A percentile compares a stretch with the other conserved stretches of the same genome.
phyloP scores from a whole-genome alignment of 2,329 filamentous ascomycete genomes.

The Penicillium sp. region DNA sequence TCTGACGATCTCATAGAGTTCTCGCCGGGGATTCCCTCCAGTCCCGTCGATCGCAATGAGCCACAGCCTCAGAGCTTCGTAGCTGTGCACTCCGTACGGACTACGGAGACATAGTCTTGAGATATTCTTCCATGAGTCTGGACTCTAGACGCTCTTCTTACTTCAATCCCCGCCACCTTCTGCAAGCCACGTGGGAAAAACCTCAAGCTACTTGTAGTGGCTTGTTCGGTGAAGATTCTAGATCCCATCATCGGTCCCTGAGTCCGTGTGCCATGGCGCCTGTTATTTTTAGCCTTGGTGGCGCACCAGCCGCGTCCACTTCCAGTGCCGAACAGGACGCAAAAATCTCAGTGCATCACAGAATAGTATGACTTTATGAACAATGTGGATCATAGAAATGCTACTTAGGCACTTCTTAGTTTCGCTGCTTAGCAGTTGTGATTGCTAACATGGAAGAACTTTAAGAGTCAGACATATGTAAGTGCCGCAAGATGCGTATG shows the following conservation, averaged over 20 bases:
- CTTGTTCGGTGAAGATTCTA: neutral
- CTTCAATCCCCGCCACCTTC: neutral
- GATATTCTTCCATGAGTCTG: no score
- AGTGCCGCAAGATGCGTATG: no score
- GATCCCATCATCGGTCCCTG: neutral
- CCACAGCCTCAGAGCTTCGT: no score
- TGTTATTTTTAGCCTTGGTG: conserved; percentile 1
- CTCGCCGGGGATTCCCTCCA: neutral
- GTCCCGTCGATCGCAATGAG: neutral
- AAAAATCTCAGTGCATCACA: neutral
- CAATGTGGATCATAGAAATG: no score
- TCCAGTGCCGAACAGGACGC: neutral
- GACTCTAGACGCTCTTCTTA: no score
- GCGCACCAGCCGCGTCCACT: neutral
- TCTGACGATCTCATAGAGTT: neutral
- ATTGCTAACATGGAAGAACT: no score
- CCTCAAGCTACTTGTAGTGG: neutral
- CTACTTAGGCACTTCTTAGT: no score
- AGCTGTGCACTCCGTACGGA: no score
- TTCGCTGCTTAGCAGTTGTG: no score
- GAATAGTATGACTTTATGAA: no score
- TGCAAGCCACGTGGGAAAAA: neutral
- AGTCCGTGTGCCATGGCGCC: neutral
- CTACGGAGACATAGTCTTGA: no score
- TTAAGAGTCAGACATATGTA: no score